Percentiles rank a stretch among this genome's conserved stretches.
Conservation (phyloP, 352 stramenopile species). For the Globisporangium perplexum region DNA sequence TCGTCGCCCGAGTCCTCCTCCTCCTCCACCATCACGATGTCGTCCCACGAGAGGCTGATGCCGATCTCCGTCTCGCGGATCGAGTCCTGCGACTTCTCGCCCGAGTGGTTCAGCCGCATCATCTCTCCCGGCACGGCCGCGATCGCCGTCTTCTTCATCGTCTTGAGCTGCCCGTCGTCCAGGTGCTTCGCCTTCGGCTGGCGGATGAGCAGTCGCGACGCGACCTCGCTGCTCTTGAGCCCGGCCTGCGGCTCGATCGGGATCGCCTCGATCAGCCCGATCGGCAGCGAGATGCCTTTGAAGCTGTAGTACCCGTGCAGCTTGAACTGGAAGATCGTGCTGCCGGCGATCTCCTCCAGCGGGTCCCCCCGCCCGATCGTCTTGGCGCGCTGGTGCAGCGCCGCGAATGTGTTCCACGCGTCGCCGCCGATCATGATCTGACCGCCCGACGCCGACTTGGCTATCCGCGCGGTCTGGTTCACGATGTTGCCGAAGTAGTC, state of each 20-base stretch:
- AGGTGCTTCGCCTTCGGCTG: slow-evolving; percentile 60
- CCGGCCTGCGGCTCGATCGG: slow-evolving; percentile 53
- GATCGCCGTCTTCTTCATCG: slow-evolving; percentile 44
- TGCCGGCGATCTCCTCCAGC: slow-evolving; percentile 35
- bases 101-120: slow-evolving; percentile 50
- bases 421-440: slow-evolving; percentile 81
- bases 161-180: slow-evolving; percentile 39
- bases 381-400: slow-evolving; percentile 23
- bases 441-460: slow-evolving; percentile 72
- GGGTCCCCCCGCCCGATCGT: slow-evolving; percentile 34
- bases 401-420: slow-evolving; percentile 65
- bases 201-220: slow-evolving; percentile 24
- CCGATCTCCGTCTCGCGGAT: slow-evolving; percentile 83
- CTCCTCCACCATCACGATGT: slow-evolving; percentile 71
- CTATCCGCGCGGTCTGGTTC: slow-evolving; percentile 85
- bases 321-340: slow-evolving; percentile 81
- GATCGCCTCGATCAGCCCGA: slow-evolving; percentile 75
- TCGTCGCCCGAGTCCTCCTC: slow-evolving; percentile 34
- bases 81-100: slow-evolving; percentile 64
- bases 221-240: slow-evolving; percentile 34
- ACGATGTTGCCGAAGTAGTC: slow-evolving; percentile 90
- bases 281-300: slow-evolving; percentile 82
- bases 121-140: slow-evolving; percentile 47
- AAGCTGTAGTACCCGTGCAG: slow-evolving; percentile 79
- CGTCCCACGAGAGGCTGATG: slow-evolving; percentile 62